Base-by-base conservation (phyloP, 345 rosid species). In the Draba incana region DNA sequence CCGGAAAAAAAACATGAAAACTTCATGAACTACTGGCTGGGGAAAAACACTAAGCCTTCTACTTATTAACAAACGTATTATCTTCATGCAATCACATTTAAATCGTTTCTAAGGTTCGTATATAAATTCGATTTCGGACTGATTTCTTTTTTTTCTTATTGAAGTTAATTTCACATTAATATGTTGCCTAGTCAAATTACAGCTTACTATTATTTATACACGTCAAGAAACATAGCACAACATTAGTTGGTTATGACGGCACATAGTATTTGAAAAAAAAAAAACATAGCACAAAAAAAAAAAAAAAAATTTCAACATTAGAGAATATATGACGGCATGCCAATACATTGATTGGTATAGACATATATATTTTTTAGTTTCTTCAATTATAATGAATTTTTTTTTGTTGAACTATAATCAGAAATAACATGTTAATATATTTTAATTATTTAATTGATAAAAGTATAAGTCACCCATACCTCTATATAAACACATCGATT, bases 401-500 rank as follows among this genome's bases (percentile, higher is more conserved):
- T 6, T 35, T 8, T 35, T 8, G 10, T 35, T 35, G 37, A 33
- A 6, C 37, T 33, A 33, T 5, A 31, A 4, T 4, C 5, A 4
- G 6, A 31, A 20, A 62, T 71, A 13, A 12, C 8, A 38, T 46
- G 28, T 46, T 55, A 16, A 37, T 15, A 45, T 63, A 28, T 28
- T 55, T 47, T 5, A 15, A 45, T 47, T 8, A 64, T 47, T 55
- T 28, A 13, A 30, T 30, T 6, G n/a, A 61, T 4, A 50, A 55
- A 43, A 15, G 6, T 6, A 58, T 6, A 27, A 50, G 23, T 41
- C 54, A 11, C 15, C 43, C 20, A n/a, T 20, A 35, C 69, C 46
- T 39, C 78, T 75, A 75, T 75, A 75, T 62, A 75, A 68, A 48
- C 41, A 9, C 59, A 68, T 62, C 57, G 41, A 47, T 27, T 30